Evolutionary conservation across 108 stramenopile genomes (phyloP), one percentile per base, ranked within the genome.

Genomic region (Nannochloropsis salina): DNA sequence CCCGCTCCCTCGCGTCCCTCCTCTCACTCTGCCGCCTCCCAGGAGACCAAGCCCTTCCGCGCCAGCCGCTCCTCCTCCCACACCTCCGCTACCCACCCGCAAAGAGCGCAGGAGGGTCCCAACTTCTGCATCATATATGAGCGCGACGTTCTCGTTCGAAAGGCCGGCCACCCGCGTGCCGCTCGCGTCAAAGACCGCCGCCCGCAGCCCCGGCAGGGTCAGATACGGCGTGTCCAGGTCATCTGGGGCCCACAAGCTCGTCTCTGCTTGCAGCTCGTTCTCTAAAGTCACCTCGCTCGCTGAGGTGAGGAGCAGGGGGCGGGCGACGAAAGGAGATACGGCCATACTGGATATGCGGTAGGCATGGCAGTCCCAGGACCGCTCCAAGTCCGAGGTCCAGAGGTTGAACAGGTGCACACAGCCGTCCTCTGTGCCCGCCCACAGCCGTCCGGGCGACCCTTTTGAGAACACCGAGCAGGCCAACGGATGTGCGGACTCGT

Each of bases 371-470:
- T 74, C 61, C 61, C 61, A 74, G 20, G 61, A 74, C 61, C 61
- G 61, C 61, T 74, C 61, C 20, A 74, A n/a, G 20, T 74, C 61
- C n/a, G 61, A 74, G 61, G 61, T 74, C 61, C 61, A 74, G 61
- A 74, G 61, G 61, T 74, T 74, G 61, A 74, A 74, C 31, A 86
- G 82, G 22, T 45, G 42, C 42, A 86, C 86, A 10, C 74, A 74
- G 43, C 86, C 86, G 15, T 40, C 47, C 40, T 83, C 74, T 15
- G 82, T 86, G 22, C 86, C 86, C 8, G 80, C 86, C 86, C 86
- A 86, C 51, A 86, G 43, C 20, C 86, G 81, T 41, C 86, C 82
- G 11, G 15, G n/a, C 12, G 22, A 22, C 6, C 42, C 74, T 12
- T 31, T 42, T 15, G 8, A 42, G 3, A 12, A 44, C n/a, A 31